These are phyloP conservation scores for Hanseniaspora lindneri DNA, from an alignment of 805 yeast genomes.

Conservation along the genomic window DNA sequence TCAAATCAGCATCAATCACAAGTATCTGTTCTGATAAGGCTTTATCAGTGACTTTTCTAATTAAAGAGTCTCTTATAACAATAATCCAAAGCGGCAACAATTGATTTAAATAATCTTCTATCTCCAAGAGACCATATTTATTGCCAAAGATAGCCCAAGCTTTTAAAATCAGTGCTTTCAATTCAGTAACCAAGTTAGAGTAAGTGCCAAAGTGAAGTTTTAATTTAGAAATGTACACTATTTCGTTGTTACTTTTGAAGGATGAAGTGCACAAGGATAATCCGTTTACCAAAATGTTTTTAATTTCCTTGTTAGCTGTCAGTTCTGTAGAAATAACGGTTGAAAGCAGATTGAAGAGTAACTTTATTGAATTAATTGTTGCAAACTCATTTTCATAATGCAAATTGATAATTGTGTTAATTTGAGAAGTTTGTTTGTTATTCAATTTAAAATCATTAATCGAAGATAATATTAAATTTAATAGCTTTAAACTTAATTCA, in stretches of 20 bases:
- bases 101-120: slow-evolving; percentile 44
- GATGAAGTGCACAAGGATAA: not conserved
- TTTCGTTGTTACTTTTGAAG: slow-evolving; percentile 54
- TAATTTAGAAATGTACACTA: slow-evolving; percentile 49
- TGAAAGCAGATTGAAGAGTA: slow-evolving; percentile 51
- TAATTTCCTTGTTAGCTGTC: slow-evolving; percentile 25
- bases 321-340: slow-evolving; percentile 32
- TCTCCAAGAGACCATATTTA: slow-evolving; percentile 29
- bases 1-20: slow-evolving; percentile 2
- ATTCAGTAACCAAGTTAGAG: slow-evolving; percentile 48
- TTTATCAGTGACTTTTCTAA: slow-evolving; percentile 58
- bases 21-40: slow-evolving; percentile 21
- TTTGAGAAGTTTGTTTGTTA: slow-evolving; percentile 6
- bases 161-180: slow-evolving; percentile 50
- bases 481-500: not conserved
- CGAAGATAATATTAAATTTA: not conserved
- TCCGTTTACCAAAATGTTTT: slow-evolving; percentile 43
- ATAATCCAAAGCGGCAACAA: slow-evolving; percentile 73
- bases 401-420: not conserved
- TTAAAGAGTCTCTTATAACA: slow-evolving; percentile 32
- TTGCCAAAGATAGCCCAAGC: slow-evolving; percentile 56
- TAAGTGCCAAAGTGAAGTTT: slow-evolving; percentile 21
- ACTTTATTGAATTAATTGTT: slow-evolving; percentile 12
- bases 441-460: not conserved
- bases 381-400: slow-evolving; percentile 4